Evolutionary conservation across 2,329 filamentous ascomycete genomes (phyloP).

Genomic region (Grosmannia huntii): DNA sequence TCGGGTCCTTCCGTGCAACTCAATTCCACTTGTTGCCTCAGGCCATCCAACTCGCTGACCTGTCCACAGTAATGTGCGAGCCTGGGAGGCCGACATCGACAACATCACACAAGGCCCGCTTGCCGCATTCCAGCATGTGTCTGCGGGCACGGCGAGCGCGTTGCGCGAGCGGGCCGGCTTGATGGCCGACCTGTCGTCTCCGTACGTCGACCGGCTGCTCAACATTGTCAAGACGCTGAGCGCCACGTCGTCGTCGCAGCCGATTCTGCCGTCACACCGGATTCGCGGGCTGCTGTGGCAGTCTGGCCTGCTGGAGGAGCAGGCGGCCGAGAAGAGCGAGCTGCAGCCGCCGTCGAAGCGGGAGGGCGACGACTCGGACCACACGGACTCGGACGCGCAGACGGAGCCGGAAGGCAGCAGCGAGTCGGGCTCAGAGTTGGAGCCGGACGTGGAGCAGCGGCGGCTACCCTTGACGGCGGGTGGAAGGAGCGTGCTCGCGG

Average conservation of each 20-base stretch:
- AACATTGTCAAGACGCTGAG: conserved; percentile 59
- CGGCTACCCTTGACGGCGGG: not conserved
- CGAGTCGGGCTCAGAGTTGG: not conserved
- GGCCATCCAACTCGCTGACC: not conserved
- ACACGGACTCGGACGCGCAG: not conserved
- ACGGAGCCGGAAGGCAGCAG: not conserved
- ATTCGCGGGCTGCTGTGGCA: conserved; percentile 51
- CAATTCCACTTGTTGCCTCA: not conserved
- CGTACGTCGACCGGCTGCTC: conserved; percentile 49
- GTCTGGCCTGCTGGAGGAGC: conserved; percentile 37
- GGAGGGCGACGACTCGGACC: not conserved
- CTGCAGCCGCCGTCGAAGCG: not conserved
- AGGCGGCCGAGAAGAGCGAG: conserved; percentile 18
- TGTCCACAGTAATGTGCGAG: conserved; percentile 11
- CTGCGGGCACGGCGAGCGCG: conserved; percentile 1
- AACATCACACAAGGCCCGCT: conserved; percentile 39
- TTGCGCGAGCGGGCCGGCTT: not conserved
- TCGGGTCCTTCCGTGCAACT: conserved; percentile 8
- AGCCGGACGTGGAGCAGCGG: not conserved
- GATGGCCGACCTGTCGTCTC: conserved; percentile 33
- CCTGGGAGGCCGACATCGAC: conserved; percentile 41
- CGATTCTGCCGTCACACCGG: conserved; percentile 45
- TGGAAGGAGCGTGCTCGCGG: conserved; percentile 43
- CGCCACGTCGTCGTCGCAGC: conserved; percentile 49
- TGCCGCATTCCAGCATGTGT: conserved; percentile 18